Evolutionary conservation across 495 filamentous ascomycete genomes (phyloP).

Genomic region (Penicillium paxilli): DNA sequence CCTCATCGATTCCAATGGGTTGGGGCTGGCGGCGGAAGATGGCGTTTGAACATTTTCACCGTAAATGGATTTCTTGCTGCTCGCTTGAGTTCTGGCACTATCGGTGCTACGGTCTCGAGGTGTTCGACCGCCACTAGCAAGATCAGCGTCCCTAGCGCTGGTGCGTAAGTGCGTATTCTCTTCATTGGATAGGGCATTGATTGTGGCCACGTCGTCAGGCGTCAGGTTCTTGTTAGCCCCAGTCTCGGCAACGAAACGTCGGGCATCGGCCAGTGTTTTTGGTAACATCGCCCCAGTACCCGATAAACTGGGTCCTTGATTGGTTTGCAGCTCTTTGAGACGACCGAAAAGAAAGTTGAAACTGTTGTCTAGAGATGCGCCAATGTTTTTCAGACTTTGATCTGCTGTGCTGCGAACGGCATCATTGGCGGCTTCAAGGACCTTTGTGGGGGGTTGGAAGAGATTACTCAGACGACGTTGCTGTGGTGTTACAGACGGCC

Average conservation of each 20-base stretch:
- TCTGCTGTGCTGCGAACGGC: conserved; percentile 84
- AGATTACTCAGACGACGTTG: conserved; percentile 75
- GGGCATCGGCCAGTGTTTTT: conserved; percentile 88
- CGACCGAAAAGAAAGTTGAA: conserved; percentile 94
- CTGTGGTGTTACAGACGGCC: conserved; percentile 43
- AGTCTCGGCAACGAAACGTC: conserved; percentile 72
- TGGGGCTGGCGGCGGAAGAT: conserved; percentile 29
- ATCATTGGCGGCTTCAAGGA: conserved; percentile 79
- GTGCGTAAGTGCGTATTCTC: conserved; percentile 30
- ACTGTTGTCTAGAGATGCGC: conserved; percentile 81
- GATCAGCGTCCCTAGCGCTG: conserved; percentile 44
- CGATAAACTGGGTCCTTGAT: conserved; percentile 43
- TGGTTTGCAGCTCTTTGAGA: conserved; percentile 64
- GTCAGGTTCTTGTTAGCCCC: conserved; percentile 58
- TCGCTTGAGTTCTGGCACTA: conserved; percentile 61
- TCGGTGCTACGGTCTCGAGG: conserved; percentile 75
- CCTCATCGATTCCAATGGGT: conserved; percentile 79
- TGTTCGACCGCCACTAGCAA: conserved; percentile 61
- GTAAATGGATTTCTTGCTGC: conserved; percentile 29
- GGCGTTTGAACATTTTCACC: conserved; percentile 27
- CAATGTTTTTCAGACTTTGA: conserved; percentile 85
- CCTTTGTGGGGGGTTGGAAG: conserved; percentile 77
- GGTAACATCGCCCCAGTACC: conserved; percentile 57
- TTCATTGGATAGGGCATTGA: conserved; percentile 43
- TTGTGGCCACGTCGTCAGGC: conserved; percentile 45